Base-by-base conservation (phyloP, 176 grass and related monocot species). In the Oryza meyeriana region DNA sequence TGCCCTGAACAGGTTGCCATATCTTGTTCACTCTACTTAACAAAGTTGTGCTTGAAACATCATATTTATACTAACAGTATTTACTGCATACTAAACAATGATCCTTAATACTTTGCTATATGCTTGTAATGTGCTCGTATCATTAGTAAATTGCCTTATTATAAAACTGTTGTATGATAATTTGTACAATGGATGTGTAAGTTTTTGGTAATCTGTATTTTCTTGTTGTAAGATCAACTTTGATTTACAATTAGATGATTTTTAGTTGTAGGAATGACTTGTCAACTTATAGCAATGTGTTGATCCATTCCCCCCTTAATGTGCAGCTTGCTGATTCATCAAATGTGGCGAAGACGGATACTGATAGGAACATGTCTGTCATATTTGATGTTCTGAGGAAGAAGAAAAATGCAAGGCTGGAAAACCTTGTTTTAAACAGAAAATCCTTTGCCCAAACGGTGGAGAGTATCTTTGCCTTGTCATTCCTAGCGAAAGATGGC, bases 401-500 rank as follows among this genome's bases (percentile, higher is more conserved):
- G 76, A 91, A 98, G 66, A 98, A 92, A 87, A 82, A 40, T 65
- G 84, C 64, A 48, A 91, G 84, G 45, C 71, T 98, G 4, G 92
- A 98, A 86, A 81, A 93, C 25, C 77, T 98, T 83, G 63, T 98
- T 68, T 76, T 98, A 50, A 94, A 98, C 76, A 88, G 86, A 66
- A 83, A 1, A 10, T 94, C 92, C 1, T 98, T 98, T 84, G 95
- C 92, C 14, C 95, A 98, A 79, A 98, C 92, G 4, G 88, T 94
- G 62, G 95, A 98, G 76, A 94, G 94, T 62, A 77, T 94, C 29
- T 98, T 98, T 79, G 84, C 95, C 2, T 72, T 98, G 77, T 98
- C 95, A 38, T 98, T 98, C 65, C 71, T 98, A 17, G 95, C 94
- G 64, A 98, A 98, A 85, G 90, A 93, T 84, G 95, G 95, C 58